These are phyloP conservation scores for Phytophthora macrochlamydospora DNA, from an alignment of 352 stramenopile species.

Conservation along the genomic window DNA sequence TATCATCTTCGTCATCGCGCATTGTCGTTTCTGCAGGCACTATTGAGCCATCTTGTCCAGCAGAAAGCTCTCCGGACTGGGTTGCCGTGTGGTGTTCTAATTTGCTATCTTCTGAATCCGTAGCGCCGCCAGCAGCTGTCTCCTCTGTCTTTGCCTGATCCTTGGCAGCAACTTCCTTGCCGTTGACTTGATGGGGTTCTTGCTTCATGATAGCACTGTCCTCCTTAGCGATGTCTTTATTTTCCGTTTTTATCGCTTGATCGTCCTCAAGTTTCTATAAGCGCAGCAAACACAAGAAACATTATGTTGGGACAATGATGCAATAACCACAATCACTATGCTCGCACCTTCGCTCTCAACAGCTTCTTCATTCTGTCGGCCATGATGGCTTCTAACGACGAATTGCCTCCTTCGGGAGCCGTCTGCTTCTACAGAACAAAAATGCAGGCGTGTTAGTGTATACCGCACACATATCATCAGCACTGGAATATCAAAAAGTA, in stretches of 20 bases:
- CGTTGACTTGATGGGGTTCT: constrained; percentile 5
- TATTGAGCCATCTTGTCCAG: constrained; percentile 3
- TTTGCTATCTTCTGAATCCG: constrained; percentile 48
- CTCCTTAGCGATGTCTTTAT: neutral
- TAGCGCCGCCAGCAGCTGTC: constrained; percentile 15
- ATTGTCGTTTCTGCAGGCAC: constrained; percentile 2
- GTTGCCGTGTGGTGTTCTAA: constrained; percentile 22
- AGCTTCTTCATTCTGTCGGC: constrained; percentile 53
- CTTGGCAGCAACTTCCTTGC: constrained; percentile 7
- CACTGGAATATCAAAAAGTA: constrained; percentile 28
- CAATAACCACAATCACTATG: too few species aligned
- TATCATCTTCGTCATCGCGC: constrained; percentile 55
- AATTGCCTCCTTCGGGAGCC: constrained; percentile 34
- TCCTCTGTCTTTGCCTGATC: constrained; percentile 33
- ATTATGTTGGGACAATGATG: too few species aligned
- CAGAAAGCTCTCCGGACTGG: neutral
- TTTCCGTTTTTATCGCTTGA: neutral
- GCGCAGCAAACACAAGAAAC: neutral
- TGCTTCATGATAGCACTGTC: constrained; percentile 7
- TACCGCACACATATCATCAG: neutral
- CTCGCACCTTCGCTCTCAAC: constrained; percentile 44
- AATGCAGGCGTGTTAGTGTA: neutral
- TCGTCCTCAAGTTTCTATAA: constrained; percentile 28
- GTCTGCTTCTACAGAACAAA: constrained; percentile 32
- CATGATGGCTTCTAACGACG: constrained; percentile 49